Base-by-base conservation (phyloP, 148 eudicot species). In the Silene conica region DNA sequence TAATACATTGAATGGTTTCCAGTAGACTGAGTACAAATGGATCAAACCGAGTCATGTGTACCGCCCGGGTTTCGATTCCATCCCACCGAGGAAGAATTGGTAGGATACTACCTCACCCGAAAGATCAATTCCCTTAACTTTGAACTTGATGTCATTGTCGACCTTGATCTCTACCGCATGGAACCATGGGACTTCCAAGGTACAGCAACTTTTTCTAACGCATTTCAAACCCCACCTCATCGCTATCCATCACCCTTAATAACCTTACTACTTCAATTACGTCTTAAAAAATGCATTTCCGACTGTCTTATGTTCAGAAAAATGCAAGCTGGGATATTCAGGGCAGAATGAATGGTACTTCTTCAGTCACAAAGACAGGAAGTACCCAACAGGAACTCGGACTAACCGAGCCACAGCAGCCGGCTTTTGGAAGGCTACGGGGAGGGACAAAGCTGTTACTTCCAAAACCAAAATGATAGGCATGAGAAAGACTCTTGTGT, bases 121-220 rank as follows among this genome's bases (percentile, higher is more conserved):
- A 93, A 87, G 80, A 80, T 93, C 43, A 83, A 89, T 78, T 86
- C 93, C 31, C 78, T 86, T 20, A 87, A 84, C 58, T 85, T 93
- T 72, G 98, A 93, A 76, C 78, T 89, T 8, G 89, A 90, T 74
- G 90, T 93, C 74, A 89, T 93, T 18, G 72, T 77, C 68, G 98
- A 89, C 61, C 60, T 93, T 73, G 98, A 93, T 84, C 92, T 93
- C 67, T 93, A 93, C 72, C 70, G 84, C 60, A 93, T 93, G 81
- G 98, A 93, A 80, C 98, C 98, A 21, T 90, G 98, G 98, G 96
- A 93, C 77, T 89, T 90, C 72, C 86, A 88, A 90, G 97, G 97
- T 89, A n/a, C n/a, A n/a, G n/a, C n/a, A 62, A 28, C 31, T 28
- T 28, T 28, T 28, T 28, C 2, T 28, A 28, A 34, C 6, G 41